Evolutionary conservation across 23 red algal species (phyloP), one percentile per base, ranked within the genome.

Genomic region (Gracilariopsis chorda): DNA sequence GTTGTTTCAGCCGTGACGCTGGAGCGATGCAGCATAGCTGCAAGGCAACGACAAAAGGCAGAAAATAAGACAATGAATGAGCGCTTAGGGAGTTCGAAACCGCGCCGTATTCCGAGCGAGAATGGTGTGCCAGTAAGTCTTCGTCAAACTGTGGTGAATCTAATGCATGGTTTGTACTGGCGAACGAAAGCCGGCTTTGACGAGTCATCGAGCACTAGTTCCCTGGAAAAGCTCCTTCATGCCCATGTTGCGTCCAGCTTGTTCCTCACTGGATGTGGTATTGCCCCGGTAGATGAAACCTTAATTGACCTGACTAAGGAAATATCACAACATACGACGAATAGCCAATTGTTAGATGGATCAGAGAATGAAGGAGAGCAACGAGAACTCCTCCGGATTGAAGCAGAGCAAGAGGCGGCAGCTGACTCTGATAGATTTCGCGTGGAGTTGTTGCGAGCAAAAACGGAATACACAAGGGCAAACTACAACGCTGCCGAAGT

Each of bases 391-490:
- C 58, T 89, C 14, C 85, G 85, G 7, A 89, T 89, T 76, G 85
- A 89, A 46, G 85, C 85, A 30, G 85, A 89, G 37, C 85, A 89
- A 48, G 85, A 89, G 70, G 63, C 75, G 40, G 62, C 51, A 41
- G 73, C 88, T 48, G 88, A 91, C 43, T 80, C 56, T 16, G 75
- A 84, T 67, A 45, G 78, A 56, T 94, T 86, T 56, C 79, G 83
- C 33, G 91, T 94, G 21, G 91, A 85, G 57, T 69, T 94, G 16
- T 48, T 86, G 65, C 78, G 77, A 23, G 88, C 77, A 35, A 67
- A 64, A 24, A 72, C 77, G 20, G 88, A 80, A 33, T 82, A 70
- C 33, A 27, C 74, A 17, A 68, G 68, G 28, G 88, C 60, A 39
- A 56, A 91, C 52, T 82, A 59, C 48, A 39, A 35, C 33, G 63